Base-by-base conservation (phyloP, 2,329 filamentous ascomycete genomes). In the Dactylonectria estremocensis region DNA sequence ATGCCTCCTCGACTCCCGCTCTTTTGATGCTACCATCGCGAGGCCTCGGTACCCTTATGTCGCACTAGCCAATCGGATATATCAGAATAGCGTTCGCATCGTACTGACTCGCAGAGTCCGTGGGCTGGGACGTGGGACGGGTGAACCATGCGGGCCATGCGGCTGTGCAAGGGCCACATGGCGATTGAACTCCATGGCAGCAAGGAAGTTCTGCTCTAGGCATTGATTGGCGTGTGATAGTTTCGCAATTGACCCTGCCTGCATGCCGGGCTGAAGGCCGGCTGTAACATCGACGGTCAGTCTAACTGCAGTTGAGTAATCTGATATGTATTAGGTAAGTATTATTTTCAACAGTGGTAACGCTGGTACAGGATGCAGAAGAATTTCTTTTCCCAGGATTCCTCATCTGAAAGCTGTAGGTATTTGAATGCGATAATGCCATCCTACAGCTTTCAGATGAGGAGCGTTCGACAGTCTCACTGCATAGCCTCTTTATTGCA, bases 221-320 rank as follows among this genome's bases (percentile, higher is more conserved):
- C 2, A 11, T 37, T 37, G 5, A 13, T 37, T 37, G 14, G 33
- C 33, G 33, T 37, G 9, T 37, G 14, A 9, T 13, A 37, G 33
- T 13, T 37, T 13, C 3, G 33, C 33, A 13, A 37, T 37, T 37
- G 33, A 37, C 33, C 33, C 20, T n/a, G 46, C n/a, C 46, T 50
- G 57, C 57, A 37, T n/a, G 9, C 18, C 11, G 50, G 50, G 46
- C 20, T 55, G 24, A 13, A n/a, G 22, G 20, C 20, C 37, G 50
- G 13, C 24, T 61, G 49, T 24, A 55, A 48, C 49, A 61, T 55
- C n/a, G 24, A 9, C 28, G 59, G 50, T 61, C 43, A 5, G 35
- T 46, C 45, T 20, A 13, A 28, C 9, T 3, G 33, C 5, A 13
- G 33, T 11, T 9, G 33, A 37, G 33, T 37, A 13, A 37, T 13